Evolutionary conservation across 768 basidiomycete species (phyloP).

Genomic region (Mycena epipterygia): DNA sequence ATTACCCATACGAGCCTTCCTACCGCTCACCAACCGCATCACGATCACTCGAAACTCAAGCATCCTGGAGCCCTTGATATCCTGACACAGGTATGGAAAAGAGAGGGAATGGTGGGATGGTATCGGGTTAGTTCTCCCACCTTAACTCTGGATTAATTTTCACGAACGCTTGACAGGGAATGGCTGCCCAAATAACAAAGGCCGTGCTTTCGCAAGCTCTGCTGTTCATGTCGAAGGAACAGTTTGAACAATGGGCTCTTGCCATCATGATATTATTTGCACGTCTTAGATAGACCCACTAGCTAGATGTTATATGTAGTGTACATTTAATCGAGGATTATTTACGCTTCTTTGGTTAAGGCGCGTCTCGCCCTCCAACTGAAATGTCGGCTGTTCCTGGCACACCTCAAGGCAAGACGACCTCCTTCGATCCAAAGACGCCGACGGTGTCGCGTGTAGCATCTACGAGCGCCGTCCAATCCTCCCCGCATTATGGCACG

Average conservation of each 20-base stretch:
- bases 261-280: slow-evolving; percentile 72
- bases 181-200: slow-evolving; percentile 96
- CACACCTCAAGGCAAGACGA: slow-evolving; percentile 58
- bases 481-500: slow-evolving; percentile 88
- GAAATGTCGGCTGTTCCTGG: slow-evolving; percentile 53
- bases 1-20: slow-evolving; percentile 56
- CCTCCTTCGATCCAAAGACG: slow-evolving; percentile 59
- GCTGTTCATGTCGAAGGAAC: slow-evolving; percentile 97
- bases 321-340: slow-evolving; percentile 10
- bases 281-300: slow-evolving; percentile 49
- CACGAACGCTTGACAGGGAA: slow-evolving; percentile 70
- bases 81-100: slow-evolving; percentile 75
- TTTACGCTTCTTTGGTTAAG: background rate
- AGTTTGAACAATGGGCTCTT: slow-evolving; percentile 92
- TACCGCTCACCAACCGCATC: slow-evolving; percentile 52
- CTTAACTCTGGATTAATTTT: background rate
- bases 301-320: background rate
- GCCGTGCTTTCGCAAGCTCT: slow-evolving; percentile 96
- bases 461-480: slow-evolving; percentile 63
- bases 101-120: slow-evolving; percentile 92
- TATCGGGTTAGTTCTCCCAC: slow-evolving; percentile 78
- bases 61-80: slow-evolving; percentile 85
- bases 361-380: background rate
- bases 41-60: slow-evolving; percentile 57
- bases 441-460: slow-evolving; percentile 69